phyloP scores from a whole-genome alignment of 2,329 filamentous ascomycete species.

The Fusarium lyarnte region DNA sequence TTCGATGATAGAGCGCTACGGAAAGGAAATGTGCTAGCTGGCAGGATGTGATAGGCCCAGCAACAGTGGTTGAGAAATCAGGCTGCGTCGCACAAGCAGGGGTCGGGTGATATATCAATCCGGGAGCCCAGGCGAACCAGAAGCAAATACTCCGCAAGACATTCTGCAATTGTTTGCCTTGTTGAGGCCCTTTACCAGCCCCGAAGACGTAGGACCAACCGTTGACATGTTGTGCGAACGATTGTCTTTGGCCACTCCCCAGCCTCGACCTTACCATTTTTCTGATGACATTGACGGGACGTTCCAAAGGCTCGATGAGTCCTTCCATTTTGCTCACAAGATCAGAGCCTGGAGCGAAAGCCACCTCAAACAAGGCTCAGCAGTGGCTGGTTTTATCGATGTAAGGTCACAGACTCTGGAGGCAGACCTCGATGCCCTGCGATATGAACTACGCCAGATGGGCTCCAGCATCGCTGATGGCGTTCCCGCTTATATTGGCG shows the following conservation, averaged over 20 bases:
- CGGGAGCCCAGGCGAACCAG: not conserved
- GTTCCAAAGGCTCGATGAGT: not conserved
- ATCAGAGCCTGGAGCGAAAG: not conserved
- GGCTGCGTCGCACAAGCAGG: not conserved
- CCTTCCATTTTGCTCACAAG: not conserved
- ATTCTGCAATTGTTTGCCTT: not conserved
- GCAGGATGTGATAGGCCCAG: not conserved
- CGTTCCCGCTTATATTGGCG: not conserved
- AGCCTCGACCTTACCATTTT: not conserved
- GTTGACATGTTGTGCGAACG: not conserved
- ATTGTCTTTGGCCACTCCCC: not conserved
- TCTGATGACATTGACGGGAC: not conserved
- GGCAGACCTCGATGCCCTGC: not conserved
- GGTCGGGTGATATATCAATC: not conserved
- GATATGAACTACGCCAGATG: not conserved
- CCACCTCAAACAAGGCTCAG: not conserved
- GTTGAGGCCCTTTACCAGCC: not conserved
- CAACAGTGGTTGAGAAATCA: not conserved
- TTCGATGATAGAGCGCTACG: not conserved
- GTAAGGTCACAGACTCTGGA: not conserved
- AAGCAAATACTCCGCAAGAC: not conserved
- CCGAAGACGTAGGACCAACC: not conserved
- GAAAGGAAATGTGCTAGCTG: not conserved
- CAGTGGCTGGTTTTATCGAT: not conserved
- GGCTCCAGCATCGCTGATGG: not conserved